Conservation (phyloP, 2,329 filamentous ascomycete genomes). For the Neurospora crassa region DNA sequence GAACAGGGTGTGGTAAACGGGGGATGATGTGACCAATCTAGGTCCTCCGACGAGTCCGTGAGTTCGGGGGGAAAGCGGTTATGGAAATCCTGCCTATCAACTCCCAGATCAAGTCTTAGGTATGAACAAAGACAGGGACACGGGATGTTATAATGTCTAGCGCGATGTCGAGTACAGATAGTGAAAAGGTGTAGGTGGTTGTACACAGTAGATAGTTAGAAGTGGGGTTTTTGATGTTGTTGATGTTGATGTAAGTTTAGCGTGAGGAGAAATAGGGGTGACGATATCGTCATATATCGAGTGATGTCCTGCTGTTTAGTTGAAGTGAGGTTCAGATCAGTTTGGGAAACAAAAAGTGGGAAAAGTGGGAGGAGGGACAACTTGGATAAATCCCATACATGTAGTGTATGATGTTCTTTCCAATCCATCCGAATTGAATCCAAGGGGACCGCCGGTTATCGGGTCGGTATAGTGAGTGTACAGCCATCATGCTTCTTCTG, state of each 20-base stretch:
- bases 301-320: not conserved
- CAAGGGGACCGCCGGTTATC: not conserved
- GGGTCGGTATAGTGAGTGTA: not conserved
- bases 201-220: not conserved
- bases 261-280: not conserved
- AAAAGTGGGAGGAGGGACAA: conserved; percentile 1
- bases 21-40: not conserved
- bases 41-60: not conserved
- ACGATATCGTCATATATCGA: not conserved
- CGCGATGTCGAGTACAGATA: not conserved
- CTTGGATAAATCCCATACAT: not conserved
- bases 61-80: not conserved
- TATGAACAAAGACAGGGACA: not conserved
- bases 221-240: not conserved
- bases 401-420: not conserved
- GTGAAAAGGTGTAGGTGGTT: not conserved
- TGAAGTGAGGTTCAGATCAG: not conserved
- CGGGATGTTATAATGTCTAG: not conserved
- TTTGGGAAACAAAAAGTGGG: not conserved
- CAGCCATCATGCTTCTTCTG: no score
- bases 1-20: not conserved
- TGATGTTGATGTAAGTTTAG: not conserved
- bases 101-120: not conserved
- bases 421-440: not conserved
- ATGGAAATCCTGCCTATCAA: not conserved